These are phyloP conservation scores for Neonectria punicea DNA, from an alignment of 2,329 filamentous ascomycete genomes.

Conservation along the genomic window DNA sequence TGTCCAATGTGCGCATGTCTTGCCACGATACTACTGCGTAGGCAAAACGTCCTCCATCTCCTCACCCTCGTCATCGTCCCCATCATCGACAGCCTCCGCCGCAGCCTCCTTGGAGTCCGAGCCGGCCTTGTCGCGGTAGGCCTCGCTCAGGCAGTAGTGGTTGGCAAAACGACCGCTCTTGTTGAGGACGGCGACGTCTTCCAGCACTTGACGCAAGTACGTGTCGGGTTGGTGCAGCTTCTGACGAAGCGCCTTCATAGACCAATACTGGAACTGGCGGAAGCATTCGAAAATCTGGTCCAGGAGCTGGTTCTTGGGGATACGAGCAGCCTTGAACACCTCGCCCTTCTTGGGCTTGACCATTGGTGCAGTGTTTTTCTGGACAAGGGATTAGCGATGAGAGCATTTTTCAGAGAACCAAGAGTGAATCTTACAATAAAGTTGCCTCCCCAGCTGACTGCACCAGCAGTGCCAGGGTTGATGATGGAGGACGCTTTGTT, in stretches of 20 bases:
- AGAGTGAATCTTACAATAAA: conserved; percentile 66
- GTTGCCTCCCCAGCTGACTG: conserved; percentile 52
- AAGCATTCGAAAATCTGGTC: conserved; percentile 88
- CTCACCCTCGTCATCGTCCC: conserved; percentile 73
- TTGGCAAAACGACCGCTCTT: conserved; percentile 87
- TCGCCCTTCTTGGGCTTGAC: conserved; percentile 72
- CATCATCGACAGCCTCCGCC: conserved; percentile 68
- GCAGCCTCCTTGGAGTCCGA: conserved; percentile 62
- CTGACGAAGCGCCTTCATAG: conserved; percentile 85
- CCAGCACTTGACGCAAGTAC: conserved; percentile 87
- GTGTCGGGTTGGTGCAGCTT: conserved; percentile 87
- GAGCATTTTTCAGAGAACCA: not conserved
- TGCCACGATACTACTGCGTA: conserved; percentile 28
- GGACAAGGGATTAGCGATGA: conserved; percentile 33
- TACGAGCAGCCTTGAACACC: conserved; percentile 85
- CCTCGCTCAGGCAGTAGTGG: conserved; percentile 82
- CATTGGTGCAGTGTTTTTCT: conserved; percentile 64
- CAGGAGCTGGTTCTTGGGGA: conserved; percentile 87
- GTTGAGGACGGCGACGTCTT: conserved; percentile 84
- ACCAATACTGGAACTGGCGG: conserved; percentile 89
- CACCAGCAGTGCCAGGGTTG: conserved; percentile 61
- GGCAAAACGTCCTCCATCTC: conserved; percentile 83
- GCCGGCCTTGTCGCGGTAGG: conserved; percentile 52
- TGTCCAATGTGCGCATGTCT: not conserved
- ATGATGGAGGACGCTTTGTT: conserved; percentile 63